Percentiles rank a stretch among this genome's conserved stretches.
Evolutionary conservation across 345 rosid species (phyloP).

Genomic region (Populus ilicifolia): DNA sequence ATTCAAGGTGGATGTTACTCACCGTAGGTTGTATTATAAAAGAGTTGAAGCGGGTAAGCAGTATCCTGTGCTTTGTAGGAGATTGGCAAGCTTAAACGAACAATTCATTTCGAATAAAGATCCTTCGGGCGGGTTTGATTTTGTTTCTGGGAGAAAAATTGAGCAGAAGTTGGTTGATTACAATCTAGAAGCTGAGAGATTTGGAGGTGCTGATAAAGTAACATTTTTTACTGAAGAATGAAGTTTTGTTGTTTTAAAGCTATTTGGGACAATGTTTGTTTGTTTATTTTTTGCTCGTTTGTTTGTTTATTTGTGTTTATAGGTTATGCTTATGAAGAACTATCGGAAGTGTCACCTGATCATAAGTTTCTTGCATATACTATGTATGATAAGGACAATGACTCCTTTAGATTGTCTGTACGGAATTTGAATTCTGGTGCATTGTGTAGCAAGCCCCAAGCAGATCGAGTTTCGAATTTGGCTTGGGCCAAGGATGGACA

Average conservation of each 20-base stretch:
- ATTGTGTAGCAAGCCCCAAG: slow-evolving; percentile 87
- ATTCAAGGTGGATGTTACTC: slow-evolving; percentile 13
- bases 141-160: slow-evolving; percentile 74
- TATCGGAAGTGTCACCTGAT: slow-evolving; percentile 85
- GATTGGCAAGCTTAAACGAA: slow-evolving; percentile 69
- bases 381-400: slow-evolving; percentile 94
- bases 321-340: slow-evolving; percentile 96
- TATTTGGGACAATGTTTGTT: background rate
- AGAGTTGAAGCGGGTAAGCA: slow-evolving; percentile 93
- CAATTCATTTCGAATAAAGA: slow-evolving; percentile 74
- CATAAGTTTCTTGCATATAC: slow-evolving; percentile 94
- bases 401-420: slow-evolving; percentile 67
- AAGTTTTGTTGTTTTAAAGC: slow-evolving; percentile 3
- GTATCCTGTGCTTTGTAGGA: slow-evolving; percentile 74
- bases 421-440: slow-evolving; percentile 89
- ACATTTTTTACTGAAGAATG: too few relatives aligned
- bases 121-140: slow-evolving; percentile 83
- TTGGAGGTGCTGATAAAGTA: slow-evolving; percentile 60
- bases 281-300: slow-evolving; percentile 1
- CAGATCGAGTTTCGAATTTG: slow-evolving; percentile 69
- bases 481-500: slow-evolving; percentile 92
- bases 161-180: slow-evolving; percentile 95
- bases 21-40: slow-evolving; percentile 76
- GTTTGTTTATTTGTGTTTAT: background rate
- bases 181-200: slow-evolving; percentile 91